Evolutionary conservation across 163 green algal species (phyloP).

Genomic region (Scenedesmus sp.): DNA sequence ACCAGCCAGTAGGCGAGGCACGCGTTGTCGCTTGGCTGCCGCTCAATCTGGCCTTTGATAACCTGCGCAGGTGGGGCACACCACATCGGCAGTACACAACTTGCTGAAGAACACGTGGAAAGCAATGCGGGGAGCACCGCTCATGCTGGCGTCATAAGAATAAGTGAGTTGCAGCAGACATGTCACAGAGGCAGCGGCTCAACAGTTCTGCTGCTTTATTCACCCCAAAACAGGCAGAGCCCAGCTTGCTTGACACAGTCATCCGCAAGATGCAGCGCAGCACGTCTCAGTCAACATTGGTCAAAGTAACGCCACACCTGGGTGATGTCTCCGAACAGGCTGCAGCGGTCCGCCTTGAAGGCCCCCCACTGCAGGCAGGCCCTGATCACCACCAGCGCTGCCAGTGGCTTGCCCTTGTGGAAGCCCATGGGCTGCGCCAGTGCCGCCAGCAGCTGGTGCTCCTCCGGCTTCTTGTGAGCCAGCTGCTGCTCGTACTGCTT

Average conservation of each 20-base stretch:
- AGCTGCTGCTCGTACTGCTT: background rate
- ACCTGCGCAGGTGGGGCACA: slow-evolving; percentile 15
- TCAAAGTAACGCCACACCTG: slow-evolving; percentile 21
- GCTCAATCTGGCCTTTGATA: slow-evolving; percentile 83
- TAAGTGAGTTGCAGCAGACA: background rate
- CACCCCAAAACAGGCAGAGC: too few relatives aligned
- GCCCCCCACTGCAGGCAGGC: slow-evolving; percentile 92
- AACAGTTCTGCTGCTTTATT: background rate
- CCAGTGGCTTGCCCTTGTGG: slow-evolving; percentile 81
- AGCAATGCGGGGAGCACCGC: too few relatives aligned
- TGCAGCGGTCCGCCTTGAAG: slow-evolving; percentile 89
- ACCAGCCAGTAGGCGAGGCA: slow-evolving; percentile 93
- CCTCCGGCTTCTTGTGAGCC: slow-evolving; percentile 3
- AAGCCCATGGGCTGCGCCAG: slow-evolving; percentile 86
- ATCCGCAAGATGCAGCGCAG: background rate
- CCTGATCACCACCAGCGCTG: slow-evolving; percentile 87
- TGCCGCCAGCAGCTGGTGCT: slow-evolving; percentile 85
- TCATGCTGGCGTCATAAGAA: background rate
- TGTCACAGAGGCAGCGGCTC: background rate
- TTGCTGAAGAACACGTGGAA: background rate
- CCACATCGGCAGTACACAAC: background rate
- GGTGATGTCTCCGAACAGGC: slow-evolving; percentile 93
- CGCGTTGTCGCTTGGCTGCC: slow-evolving; percentile 88
- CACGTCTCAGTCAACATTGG: background rate
- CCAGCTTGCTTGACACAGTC: too few relatives aligned